Evolutionary conservation across 768 basidiomycete species (phyloP).

Genomic region (Amanita pallidorosea): DNA sequence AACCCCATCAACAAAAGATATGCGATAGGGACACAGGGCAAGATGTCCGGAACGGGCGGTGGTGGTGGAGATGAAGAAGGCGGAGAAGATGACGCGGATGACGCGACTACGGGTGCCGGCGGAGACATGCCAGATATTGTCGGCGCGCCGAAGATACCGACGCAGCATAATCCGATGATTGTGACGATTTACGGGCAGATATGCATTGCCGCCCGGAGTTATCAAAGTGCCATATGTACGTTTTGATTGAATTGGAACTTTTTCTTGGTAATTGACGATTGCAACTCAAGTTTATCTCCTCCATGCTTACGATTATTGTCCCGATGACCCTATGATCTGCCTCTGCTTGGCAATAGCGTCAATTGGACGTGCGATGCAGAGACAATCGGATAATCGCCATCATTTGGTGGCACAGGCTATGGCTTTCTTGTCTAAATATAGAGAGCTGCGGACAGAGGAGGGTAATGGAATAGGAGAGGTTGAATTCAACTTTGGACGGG

Average conservation of each 20-base stretch:
- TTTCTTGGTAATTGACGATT: not conserved
- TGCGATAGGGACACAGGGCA: conserved; percentile 29
- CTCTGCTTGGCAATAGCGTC: conserved; percentile 77
- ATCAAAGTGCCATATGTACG: conserved; percentile 86
- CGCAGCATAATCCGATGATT: conserved; percentile 59
- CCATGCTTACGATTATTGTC: conserved; percentile 79
- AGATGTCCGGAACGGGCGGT: conserved; percentile 14
- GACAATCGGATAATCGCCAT: conserved; percentile 90
- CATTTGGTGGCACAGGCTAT: conserved; percentile 78
- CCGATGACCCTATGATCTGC: conserved; percentile 78
- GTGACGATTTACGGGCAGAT: conserved; percentile 75
- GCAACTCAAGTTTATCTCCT: conserved; percentile 65
- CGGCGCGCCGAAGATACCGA: conserved; percentile 35
- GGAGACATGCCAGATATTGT: conserved; percentile 5
- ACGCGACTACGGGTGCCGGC: conserved; percentile 13
- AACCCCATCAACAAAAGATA: conserved; percentile 50
- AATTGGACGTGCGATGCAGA: conserved; percentile 83
- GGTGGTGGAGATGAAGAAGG: conserved; percentile 25
- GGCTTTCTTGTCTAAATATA: conserved; percentile 78
- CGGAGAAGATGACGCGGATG: conserved; percentile 21
- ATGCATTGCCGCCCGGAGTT: conserved; percentile 76
- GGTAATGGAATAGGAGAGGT: conserved; percentile 54
- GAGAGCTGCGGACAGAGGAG: conserved; percentile 41
- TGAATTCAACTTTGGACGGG: conserved; percentile 87
- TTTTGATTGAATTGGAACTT: conserved; percentile 6